Evolutionary conservation across 2,329 filamentous ascomycete genomes (phyloP).

Genomic region (Talaromyces amestolkiae): DNA sequence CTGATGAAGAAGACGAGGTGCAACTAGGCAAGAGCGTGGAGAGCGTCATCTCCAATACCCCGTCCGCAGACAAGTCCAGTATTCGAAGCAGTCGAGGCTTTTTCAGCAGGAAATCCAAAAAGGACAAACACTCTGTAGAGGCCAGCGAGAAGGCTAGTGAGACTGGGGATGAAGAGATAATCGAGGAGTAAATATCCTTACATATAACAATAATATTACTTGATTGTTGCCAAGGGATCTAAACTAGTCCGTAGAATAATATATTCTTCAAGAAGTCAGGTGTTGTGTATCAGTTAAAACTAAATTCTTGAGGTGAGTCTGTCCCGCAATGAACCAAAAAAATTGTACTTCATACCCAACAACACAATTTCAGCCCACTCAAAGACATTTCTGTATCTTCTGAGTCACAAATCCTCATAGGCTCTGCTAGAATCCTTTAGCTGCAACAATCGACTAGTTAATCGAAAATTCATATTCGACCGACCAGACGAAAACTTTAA

Average conservation of each 20-base stretch:
- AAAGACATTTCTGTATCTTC: neutral
- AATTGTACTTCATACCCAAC: neutral
- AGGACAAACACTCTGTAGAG: constrained; percentile 43
- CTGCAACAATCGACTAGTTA: neutral
- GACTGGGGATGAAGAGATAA: constrained; percentile 41
- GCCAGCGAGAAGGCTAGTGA: constrained; percentile 45
- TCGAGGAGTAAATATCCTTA: constrained; percentile 22
- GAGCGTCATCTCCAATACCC: constrained; percentile 40
- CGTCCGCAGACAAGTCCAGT: constrained; percentile 44
- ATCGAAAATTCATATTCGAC: neutral
- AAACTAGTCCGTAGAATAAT: neutral
- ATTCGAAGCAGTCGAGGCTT: constrained; percentile 45
- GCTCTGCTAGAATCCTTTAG: neutral
- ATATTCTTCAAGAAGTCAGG: neutral
- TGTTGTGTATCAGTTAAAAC: neutral
- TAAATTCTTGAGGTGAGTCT: neutral
- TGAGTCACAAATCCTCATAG: neutral
- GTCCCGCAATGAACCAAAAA: constrained; percentile 8
- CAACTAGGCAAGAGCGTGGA: constrained; percentile 46
- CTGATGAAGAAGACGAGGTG: constrained; percentile 45
- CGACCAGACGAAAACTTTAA: neutral
- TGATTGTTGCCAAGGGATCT: neutral
- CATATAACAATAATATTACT: neutral
- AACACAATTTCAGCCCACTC: neutral
- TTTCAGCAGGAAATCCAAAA: constrained; percentile 49